Evolutionary conservation across 495 filamentous ascomycete genomes (phyloP).

Genomic region (Hypomontagnella submonticulosa): DNA sequence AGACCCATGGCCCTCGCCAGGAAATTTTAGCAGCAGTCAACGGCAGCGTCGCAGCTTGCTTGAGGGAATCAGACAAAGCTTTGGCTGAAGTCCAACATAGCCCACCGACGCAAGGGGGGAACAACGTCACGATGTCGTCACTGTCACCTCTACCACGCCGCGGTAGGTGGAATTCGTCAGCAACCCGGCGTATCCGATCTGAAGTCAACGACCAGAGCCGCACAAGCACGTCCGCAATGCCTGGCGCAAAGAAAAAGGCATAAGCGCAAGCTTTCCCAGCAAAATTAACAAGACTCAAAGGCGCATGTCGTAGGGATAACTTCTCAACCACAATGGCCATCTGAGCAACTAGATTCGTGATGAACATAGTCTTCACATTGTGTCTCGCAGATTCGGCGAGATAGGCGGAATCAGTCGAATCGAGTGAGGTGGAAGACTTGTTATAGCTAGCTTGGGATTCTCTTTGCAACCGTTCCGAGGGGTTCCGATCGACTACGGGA

Average conservation of each 20-base stretch:
- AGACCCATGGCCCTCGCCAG: slow-evolving; percentile 89
- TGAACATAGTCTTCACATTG: slow-evolving; percentile 92
- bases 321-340: slow-evolving; percentile 91
- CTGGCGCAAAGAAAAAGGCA: slow-evolving; percentile 95
- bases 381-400: slow-evolving; percentile 90
- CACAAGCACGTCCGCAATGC: slow-evolving; percentile 86
- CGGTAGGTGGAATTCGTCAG: slow-evolving; percentile 70
- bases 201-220: slow-evolving; percentile 80
- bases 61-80: slow-evolving; percentile 71
- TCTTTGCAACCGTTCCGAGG: slow-evolving; percentile 53
- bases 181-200: slow-evolving; percentile 73
- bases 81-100: slow-evolving; percentile 77
- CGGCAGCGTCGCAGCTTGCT: slow-evolving; percentile 72
- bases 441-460: slow-evolving; percentile 56
- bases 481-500: slow-evolving; percentile 63
- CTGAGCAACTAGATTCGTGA: slow-evolving; percentile 85
- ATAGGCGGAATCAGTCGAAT: slow-evolving; percentile 77
- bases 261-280: slow-evolving; percentile 95
- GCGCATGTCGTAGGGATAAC: slow-evolving; percentile 88
- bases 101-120: slow-evolving; percentile 75
- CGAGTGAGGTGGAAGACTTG: slow-evolving; percentile 65
- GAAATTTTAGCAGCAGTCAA: slow-evolving; percentile 75
- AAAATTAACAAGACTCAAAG: slow-evolving; percentile 91
- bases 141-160: slow-evolving; percentile 57
- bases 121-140: slow-evolving; percentile 73